Evolutionary conservation across 768 basidiomycete species (phyloP).

Genomic region (Coprinopsis sp.): DNA sequence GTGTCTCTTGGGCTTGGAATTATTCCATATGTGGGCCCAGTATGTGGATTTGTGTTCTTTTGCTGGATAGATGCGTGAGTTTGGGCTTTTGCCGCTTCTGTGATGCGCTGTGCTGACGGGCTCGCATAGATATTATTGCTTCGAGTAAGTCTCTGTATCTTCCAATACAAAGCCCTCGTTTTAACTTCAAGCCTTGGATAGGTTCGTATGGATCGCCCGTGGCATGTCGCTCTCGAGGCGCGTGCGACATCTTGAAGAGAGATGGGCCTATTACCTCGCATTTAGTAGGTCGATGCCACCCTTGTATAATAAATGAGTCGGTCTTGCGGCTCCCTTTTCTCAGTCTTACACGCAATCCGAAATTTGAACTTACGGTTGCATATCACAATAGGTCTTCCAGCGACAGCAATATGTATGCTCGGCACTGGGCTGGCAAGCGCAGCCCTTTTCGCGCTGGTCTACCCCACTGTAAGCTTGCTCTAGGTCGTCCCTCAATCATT

Average conservation of each 20-base stretch:
- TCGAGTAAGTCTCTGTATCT: slow-evolving; percentile 58
- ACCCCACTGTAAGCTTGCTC: slow-evolving; percentile 61
- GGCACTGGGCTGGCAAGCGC: slow-evolving; percentile 74
- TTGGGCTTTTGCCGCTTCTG: slow-evolving; percentile 2
- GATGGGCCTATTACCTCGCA: slow-evolving; percentile 85
- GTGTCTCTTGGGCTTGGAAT: slow-evolving; percentile 60
- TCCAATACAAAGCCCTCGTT: not conserved
- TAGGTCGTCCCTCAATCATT: not conserved
- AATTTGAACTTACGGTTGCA: slow-evolving; percentile 5
- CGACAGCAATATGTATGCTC: slow-evolving; percentile 67
- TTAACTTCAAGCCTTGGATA: slow-evolving; percentile 21
- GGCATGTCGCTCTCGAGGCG: slow-evolving; percentile 65
- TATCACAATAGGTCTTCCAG: slow-evolving; percentile 62
- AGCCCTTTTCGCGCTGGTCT: slow-evolving; percentile 78
- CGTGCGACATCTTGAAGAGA: slow-evolving; percentile 74
- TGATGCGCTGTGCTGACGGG: not conserved
- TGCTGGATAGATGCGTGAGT: slow-evolving; percentile 89
- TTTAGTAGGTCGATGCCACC: slow-evolving; percentile 49
- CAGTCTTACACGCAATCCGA: not conserved
- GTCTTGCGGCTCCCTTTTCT: slow-evolving; percentile 1
- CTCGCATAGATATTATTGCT: slow-evolving; percentile 75
- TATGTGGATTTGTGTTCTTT: slow-evolving; percentile 63
- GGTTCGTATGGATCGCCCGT: slow-evolving; percentile 76
- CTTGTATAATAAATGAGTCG: not conserved
- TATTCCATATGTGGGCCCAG: slow-evolving; percentile 62